These are phyloP conservation scores for Pseudogymnoascus verrucosus DNA, from an alignment of 2,329 filamentous ascomycete genomes.

Conservation along the genomic window DNA sequence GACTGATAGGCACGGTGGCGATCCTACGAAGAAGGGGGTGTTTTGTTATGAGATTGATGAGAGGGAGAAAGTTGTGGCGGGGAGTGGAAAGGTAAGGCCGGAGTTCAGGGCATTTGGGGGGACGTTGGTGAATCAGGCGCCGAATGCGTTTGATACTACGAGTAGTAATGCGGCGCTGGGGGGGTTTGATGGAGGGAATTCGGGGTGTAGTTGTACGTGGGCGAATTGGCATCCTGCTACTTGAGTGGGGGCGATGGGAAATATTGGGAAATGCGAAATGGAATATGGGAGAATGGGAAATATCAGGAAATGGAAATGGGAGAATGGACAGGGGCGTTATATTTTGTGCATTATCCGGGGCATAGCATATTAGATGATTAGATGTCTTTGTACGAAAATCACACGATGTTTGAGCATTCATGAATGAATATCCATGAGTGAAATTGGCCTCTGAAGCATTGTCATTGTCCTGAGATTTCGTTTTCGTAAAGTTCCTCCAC, in stretches of 20 bases:
- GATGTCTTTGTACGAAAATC: conserved; percentile 2
- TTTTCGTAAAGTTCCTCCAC: neutral
- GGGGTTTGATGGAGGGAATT: conserved; percentile 55
- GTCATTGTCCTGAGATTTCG: neutral
- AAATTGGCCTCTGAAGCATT: neutral
- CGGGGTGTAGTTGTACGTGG: conserved; percentile 56
- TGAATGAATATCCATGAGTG: neutral
- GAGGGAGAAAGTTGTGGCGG: conserved; percentile 36
- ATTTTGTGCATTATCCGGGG: neutral
- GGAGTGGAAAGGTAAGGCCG: conserved; percentile 37
- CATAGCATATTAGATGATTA: conserved; percentile 4
- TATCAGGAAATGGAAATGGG: neutral
- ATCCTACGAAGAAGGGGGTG: conserved; percentile 42
- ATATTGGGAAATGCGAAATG: neutral
- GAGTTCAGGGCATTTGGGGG: conserved; percentile 46
- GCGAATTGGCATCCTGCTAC: conserved; percentile 34
- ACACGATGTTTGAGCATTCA: neutral
- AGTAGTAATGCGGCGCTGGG: conserved; percentile 41
- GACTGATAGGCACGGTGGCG: conserved; percentile 55
- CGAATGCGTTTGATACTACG: conserved; percentile 24
- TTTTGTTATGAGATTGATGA: conserved; percentile 46
- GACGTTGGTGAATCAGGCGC: conserved; percentile 44
- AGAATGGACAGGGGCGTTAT: neutral
- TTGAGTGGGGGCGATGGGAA: neutral
- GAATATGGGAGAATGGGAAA: neutral